Base-by-base conservation (phyloP, 495 filamentous ascomycete species). In the Penicillium silybi region DNA sequence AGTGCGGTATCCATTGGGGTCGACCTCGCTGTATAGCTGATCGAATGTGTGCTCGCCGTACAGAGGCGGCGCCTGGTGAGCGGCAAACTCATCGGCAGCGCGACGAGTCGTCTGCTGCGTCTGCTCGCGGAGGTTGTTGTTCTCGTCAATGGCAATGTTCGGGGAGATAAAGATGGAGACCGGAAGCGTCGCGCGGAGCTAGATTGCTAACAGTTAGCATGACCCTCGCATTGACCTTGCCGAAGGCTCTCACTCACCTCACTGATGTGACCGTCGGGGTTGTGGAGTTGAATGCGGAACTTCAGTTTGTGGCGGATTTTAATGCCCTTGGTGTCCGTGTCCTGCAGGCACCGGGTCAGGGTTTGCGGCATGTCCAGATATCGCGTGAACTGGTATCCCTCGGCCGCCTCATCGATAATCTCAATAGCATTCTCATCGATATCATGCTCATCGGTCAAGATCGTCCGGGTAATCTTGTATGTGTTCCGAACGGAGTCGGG, bases 141-240 rank as follows among this genome's bases (percentile, higher is more conserved):
- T 79, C 17, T 92, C 88, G 57, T 89, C 86, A 29, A 97, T 78
- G 9, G 87, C 83, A 63, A 95, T 82, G 59, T 89, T 88, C 15
- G 93, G 93, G 11, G 93, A 98, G 56, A 97, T 95, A 70, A 92
- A 96, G 27, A 98, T 84, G 26, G 85, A 85, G 26, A 98, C 80
- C 3, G 91, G 89, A 20, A 97, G 79, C 16, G 87, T 89, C 38
- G 89, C 90, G 17, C 91, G 87, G 42, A 97, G 80, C 82, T 88
- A 53, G 13, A 43, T 18, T 3, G 41, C n/a, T 23, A 16, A 18
- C 26, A 48, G 26, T 48, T 26, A 48, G 46, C 26, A 39, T 27
- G 22, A 27, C 15, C 15, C 9, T 4, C 29, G 13, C 11, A 32
- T 32, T 13, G 11, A 32, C 29, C 9, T 15, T 13, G 29, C 9